phyloP scores from a whole-genome alignment of 2,329 filamentous ascomycete species.

The Pestalotiopsis sp. region DNA sequence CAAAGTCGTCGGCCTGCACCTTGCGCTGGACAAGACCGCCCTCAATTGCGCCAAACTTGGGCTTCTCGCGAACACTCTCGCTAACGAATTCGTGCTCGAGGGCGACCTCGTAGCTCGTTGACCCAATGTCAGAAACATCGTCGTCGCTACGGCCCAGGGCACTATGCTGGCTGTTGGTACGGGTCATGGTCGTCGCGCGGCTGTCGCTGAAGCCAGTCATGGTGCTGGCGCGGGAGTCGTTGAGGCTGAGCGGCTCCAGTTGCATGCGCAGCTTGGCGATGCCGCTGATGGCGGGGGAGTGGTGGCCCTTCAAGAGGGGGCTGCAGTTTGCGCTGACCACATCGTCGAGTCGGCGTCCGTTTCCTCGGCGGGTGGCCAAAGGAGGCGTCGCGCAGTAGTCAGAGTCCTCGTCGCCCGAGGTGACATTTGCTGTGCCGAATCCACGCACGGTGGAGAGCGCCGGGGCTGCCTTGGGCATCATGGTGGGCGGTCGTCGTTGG shows the following conservation, averaged over 20 bases:
- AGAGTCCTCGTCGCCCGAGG: conserved; percentile 61
- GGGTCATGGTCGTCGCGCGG: conserved; percentile 50
- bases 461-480: conserved; percentile 50
- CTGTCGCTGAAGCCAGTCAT: conserved; percentile 54
- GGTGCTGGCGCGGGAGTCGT: conserved; percentile 55
- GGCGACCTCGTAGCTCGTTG: conserved; percentile 81
- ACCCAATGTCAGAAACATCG: conserved; percentile 67
- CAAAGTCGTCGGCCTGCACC: conserved; percentile 90
- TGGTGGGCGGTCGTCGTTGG: conserved; percentile 24
- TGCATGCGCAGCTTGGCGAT: conserved; percentile 83
- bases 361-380: conserved; percentile 41
- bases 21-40: conserved; percentile 67
- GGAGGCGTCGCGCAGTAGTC: conserved; percentile 47
- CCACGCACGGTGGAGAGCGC: conserved; percentile 60
- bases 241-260: conserved; percentile 76
- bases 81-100: conserved; percentile 86
- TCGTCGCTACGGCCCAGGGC: conserved; percentile 63
- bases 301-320: conserved; percentile 55
- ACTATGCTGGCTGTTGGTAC: conserved; percentile 58
- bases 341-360: conserved; percentile 49
- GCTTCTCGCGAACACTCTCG: conserved; percentile 54
- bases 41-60: conserved; percentile 43
- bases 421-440: conserved; percentile 55
- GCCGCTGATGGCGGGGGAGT: conserved; percentile 65
- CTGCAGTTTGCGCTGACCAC: conserved; percentile 67